Base-by-base conservation (phyloP, 495 filamentous ascomycete species). In the Xylaria curta region DNA sequence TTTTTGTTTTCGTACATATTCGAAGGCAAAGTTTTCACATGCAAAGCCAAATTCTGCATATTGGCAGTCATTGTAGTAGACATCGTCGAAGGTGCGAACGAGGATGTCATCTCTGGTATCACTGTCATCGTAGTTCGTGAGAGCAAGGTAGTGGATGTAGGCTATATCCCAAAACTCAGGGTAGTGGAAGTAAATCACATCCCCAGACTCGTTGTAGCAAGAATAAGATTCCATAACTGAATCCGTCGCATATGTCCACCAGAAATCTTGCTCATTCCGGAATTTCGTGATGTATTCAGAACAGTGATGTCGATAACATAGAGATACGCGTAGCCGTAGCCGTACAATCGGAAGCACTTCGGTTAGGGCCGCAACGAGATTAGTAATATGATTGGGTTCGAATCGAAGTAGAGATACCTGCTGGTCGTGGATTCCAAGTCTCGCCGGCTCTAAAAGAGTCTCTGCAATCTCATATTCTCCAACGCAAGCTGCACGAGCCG, bases 321-420 rank as follows among this genome's bases (percentile, higher is more conserved):
- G n/a, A 63, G 38, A 24, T 28, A 63, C 10, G 28, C 17, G 36
- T 2, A 24, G 13, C 38, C 40, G 46, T 28, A 63, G 60, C 38
- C 21, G 38, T 63, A 63, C 4, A 28, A 63, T 63, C 21, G 60
- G 60, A 63, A 38, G 60, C 19, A 63, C 36, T 46, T 17, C 31
- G 7, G 19, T 17, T 21, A 63, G 46, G 38, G 60, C 60, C 60
- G 36, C 13, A 46, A 63, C 28, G 9, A 63, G 38, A 26, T 44
- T 28, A n/a, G n/a, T 5, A 10, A 63, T 28, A 5, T 63, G 31
- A 17, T 63, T 28, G 13, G 38, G 28, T 21, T 63, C n/a, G 13
- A 13, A 46, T 24, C 1, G 60, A 13, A 46, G 9, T 13, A 44
- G 28, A 21, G 60, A 46, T 63, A 10, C 60, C 21, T 42, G 60